phyloP scores from a whole-genome alignment of 1,284 basidiomycete species.

The Agroathelia rolfsii region DNA sequence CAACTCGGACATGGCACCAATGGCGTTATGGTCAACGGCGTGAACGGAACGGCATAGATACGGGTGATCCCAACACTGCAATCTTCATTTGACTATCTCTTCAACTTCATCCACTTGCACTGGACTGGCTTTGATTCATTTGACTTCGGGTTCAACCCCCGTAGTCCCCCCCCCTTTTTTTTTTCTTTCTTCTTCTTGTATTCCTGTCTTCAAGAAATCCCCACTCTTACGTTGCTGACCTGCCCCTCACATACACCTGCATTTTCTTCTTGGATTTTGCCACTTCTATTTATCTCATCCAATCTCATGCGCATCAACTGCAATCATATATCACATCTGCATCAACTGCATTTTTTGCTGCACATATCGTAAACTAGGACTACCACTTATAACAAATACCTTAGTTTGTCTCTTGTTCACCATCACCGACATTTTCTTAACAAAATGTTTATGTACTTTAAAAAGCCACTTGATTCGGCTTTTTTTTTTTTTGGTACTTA shows the following conservation, averaged over 20 bases:
- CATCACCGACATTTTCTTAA: no score
- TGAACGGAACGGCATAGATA: constrained; percentile 21
- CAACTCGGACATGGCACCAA: no score
- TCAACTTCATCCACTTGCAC: constrained; percentile 7
- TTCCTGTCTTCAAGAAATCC: constrained; percentile 5
- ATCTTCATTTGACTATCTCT: constrained; percentile 7
- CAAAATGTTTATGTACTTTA: no score
- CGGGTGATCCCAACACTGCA: constrained; percentile 8
- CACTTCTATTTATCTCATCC: constrained; percentile 7
- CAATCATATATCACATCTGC: constrained; percentile 19
- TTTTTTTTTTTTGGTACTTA: no score
- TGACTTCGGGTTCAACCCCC: constrained; percentile 70
- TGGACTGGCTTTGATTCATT: constrained; percentile 14
- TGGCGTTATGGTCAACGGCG: constrained; percentile 15
- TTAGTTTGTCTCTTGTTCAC: no score
- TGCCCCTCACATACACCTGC: constrained; percentile 13
- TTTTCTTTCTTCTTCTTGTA: constrained; percentile 20
- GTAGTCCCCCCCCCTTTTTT: constrained; percentile 26
- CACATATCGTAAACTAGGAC: no score
- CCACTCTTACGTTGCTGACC: constrained; percentile 4
- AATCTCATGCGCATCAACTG: constrained; percentile 15
- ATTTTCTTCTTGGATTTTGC: constrained; percentile 3
- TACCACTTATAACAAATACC: no score
- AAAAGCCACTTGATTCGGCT: no score
- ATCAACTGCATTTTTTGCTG: constrained; percentile 44